Evolutionary conservation across 768 basidiomycete genomes (phyloP).

Genomic region (Trametes meyenii): DNA sequence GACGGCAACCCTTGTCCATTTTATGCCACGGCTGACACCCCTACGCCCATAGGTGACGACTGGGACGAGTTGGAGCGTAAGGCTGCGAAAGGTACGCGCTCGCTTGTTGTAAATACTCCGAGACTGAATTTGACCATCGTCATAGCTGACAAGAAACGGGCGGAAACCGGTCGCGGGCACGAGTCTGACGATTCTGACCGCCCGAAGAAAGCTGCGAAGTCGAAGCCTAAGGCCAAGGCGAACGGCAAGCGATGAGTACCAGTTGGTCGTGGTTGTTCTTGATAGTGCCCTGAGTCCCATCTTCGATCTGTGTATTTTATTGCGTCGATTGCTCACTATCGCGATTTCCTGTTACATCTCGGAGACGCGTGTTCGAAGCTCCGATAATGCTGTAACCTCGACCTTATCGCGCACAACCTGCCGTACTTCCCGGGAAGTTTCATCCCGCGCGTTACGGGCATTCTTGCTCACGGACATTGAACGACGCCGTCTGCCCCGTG

Average conservation of each 20-base stretch:
- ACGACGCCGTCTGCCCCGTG: too few relatives aligned
- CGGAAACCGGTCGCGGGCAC: conserved; percentile 35
- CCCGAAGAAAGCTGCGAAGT: conserved; percentile 42
- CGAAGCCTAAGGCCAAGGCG: conserved; percentile 36
- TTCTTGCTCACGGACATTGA: too few relatives aligned
- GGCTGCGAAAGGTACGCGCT: conserved; percentile 75
- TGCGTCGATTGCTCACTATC: not conserved
- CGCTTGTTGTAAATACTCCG: not conserved
- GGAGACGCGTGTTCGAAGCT: too few relatives aligned
- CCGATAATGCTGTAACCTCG: too few relatives aligned
- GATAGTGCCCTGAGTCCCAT: too few relatives aligned
- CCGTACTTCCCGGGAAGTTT: too few relatives aligned
- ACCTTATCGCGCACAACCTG: too few relatives aligned
- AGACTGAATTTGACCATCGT: conserved; percentile 6
- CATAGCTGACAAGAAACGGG: conserved; percentile 50
- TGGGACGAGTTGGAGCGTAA: conserved; percentile 96
- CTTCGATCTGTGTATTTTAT: conserved; percentile 1
- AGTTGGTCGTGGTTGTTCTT: not conserved
- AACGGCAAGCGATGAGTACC: conserved; percentile 30
- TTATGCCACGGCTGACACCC: not conserved
- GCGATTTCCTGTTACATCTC: not conserved
- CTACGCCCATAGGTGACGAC: conserved; percentile 64
- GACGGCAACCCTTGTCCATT: not conserved
- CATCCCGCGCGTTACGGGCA: too few relatives aligned
- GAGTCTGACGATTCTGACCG: conserved; percentile 46